These are phyloP conservation scores for Lepidium sativum DNA, from an alignment of 345 rosid genomes.

Conservation along the genomic window DNA sequence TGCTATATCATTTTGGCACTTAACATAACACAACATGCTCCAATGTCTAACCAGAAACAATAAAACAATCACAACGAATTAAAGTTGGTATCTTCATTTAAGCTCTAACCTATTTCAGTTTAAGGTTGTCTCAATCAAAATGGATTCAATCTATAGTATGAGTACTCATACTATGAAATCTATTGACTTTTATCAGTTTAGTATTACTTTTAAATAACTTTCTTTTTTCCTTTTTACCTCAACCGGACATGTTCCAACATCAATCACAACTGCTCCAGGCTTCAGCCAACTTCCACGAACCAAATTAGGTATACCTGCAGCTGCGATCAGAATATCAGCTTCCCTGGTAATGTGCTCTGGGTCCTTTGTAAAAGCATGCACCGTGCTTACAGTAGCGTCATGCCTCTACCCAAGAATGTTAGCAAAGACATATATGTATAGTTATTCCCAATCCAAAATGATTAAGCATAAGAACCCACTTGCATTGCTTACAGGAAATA, in stretches of 20 bases:
- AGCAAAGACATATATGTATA: constrained; percentile 10
- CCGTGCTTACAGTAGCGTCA: constrained; percentile 77
- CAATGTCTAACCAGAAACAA: background rate
- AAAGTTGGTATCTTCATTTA: background rate
- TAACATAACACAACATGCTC: background rate
- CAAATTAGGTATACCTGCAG: constrained; percentile 78
- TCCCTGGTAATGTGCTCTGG: constrained; percentile 59
- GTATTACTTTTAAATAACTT: background rate
- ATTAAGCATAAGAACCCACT: background rate
- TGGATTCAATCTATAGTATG: background rate
- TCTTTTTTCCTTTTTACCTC: constrained; percentile 69
- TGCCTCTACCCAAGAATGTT: constrained; percentile 55
- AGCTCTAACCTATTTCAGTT: background rate
- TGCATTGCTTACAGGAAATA: background rate
- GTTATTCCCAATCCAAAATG: background rate
- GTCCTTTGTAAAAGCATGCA: constrained; percentile 61
- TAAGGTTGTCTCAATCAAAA: background rate
- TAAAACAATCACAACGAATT: background rate
- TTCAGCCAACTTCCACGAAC: constrained; percentile 81
- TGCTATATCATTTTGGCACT: constrained; percentile 21
- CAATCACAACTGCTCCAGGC: constrained; percentile 78
- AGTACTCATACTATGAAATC: no score
- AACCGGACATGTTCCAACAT: constrained; percentile 76
- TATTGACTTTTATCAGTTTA: background rate
- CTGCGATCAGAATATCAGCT: constrained; percentile 77